Base-by-base conservation (phyloP, 2,329 filamentous ascomycete genomes). In the Coccinonectria pachysandricola region DNA sequence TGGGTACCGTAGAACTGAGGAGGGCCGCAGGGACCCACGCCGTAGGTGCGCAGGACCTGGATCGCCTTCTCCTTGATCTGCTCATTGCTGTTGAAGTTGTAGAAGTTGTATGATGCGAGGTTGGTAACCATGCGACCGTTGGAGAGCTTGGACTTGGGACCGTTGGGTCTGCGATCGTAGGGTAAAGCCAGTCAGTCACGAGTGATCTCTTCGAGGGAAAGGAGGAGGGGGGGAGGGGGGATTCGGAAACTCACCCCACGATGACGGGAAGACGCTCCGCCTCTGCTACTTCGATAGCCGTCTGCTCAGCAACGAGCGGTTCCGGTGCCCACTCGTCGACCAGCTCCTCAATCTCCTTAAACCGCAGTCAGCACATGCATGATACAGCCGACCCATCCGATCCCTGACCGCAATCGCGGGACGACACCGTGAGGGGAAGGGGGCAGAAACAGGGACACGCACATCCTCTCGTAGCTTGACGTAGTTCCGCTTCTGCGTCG, bases 1-100 rank as follows among this genome's bases (percentile, higher is more conserved):
- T 96, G 88, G 16, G 86, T 98, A 39, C 87, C 91, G 60, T 98
- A 98, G 62, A 98, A 98, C 39, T 93, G 87, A 5, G 91, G 91
- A 11, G 91, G 91, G 12, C 91, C 91, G 52, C 91, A 98, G 31
- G 91, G 88, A 7, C 91, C 92, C 20, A 98, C 92, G 30, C 91
- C 91, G 46, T 98, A 98, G 12, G 83, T 93, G 34, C 88, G 82
- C 19, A 98, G 71, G 1, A 87, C 92, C 54, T 88, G 79, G 36
- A 98, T 86, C 2, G 88, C 91, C 55, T 94, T 92, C 44, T 95
- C 86, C 50, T 93, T 94, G 46, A 98, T 77, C 18, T 78, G 72
- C 36, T 96, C 88, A 52, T 94, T 95, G 27, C 75, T 75, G 39
- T 92, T 84, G 56, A 98, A 86, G 61, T 98, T 96, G 66, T 93